These are phyloP conservation scores for Nitzschia putrida DNA, from an alignment of 108 stramenopile genomes.

Conservation along the genomic window DNA sequence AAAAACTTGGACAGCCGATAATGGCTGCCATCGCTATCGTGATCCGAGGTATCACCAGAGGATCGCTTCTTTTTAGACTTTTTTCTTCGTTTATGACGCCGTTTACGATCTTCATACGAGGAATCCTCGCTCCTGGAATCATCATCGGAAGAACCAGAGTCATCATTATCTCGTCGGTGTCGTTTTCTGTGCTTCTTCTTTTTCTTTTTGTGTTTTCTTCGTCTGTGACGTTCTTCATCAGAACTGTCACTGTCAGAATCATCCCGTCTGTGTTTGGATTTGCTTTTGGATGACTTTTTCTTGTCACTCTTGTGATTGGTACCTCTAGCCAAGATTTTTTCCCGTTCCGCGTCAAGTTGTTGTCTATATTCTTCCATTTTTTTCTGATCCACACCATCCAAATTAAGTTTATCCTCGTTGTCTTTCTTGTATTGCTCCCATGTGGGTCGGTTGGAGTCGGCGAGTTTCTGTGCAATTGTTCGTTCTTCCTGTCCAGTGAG, in stretches of 20 bases:
- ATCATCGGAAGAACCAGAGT: background rate
- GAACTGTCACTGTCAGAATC: slow-evolving; percentile 2
- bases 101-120: slow-evolving; percentile 41
- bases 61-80: slow-evolving; percentile 36
- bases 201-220: slow-evolving; percentile 32
- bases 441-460: slow-evolving; percentile 92
- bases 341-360: slow-evolving; percentile 90
- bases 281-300: slow-evolving; percentile 58
- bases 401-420: slow-evolving; percentile 92
- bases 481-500: slow-evolving; percentile 90
- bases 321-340: slow-evolving; percentile 63
- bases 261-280: slow-evolving; percentile 42
- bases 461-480: slow-evolving; percentile 91
- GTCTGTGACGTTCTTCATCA: slow-evolving; percentile 38
- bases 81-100: slow-evolving; percentile 35
- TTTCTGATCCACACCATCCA: slow-evolving; percentile 81
- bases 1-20: slow-evolving; percentile 75
- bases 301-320: slow-evolving; percentile 57
- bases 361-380: slow-evolving; percentile 94
- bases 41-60: slow-evolving; percentile 21
- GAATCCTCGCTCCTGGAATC: background rate
- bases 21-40: slow-evolving; percentile 61
- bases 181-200: slow-evolving; percentile 53
- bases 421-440: slow-evolving; percentile 98
- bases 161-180: slow-evolving; percentile 22